Evolutionary conservation across 306 rosid genomes (phyloP).

Genomic region (Malus sieversii): DNA sequence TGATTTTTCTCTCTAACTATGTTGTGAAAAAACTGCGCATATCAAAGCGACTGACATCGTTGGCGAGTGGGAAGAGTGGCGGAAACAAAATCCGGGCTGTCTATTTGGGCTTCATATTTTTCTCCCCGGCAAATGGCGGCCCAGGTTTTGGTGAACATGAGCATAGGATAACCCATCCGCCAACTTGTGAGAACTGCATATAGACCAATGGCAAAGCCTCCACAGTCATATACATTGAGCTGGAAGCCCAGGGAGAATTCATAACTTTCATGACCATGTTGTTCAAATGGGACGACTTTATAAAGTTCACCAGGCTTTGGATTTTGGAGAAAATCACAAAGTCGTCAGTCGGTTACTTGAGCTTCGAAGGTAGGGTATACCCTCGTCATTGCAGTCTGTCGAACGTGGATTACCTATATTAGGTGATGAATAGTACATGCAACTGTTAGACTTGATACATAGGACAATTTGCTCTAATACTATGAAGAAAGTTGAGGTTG

Average conservation of each 20-base stretch:
- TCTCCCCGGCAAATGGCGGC: conserved; percentile 7
- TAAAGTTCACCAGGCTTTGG: conserved; percentile 38
- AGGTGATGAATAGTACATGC: too few species aligned
- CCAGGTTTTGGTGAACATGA: conserved; percentile 15
- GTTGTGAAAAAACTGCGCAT: neutral
- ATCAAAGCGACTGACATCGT: conserved; percentile 6
- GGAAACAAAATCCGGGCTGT: conserved; percentile 13
- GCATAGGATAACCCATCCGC: neutral
- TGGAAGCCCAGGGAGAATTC: conserved; percentile 35
- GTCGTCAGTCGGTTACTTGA: conserved; percentile 13
- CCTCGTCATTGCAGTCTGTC: conserved; percentile 31
- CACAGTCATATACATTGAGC: conserved; percentile 37
- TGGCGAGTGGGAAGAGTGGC: too few species aligned
- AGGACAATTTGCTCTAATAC: fast-evolving
- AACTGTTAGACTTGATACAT: too few species aligned
- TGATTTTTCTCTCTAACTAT: too few species aligned
- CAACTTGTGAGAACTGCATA: neutral
- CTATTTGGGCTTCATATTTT: neutral
- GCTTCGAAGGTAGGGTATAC: conserved; percentile 34
- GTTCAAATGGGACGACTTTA: neutral
- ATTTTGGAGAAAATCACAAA: conserved; percentile 20
- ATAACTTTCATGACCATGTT: neutral
- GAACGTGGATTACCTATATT: too few species aligned
- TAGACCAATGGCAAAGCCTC: conserved; percentile 19
- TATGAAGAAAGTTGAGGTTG: too few species aligned